A percentile compares a stretch with the other conserved stretches of the same genome.
Evolutionary conservation across 192 early-diverging fungal species (phyloP).

Genomic region (Dispira simplex): DNA sequence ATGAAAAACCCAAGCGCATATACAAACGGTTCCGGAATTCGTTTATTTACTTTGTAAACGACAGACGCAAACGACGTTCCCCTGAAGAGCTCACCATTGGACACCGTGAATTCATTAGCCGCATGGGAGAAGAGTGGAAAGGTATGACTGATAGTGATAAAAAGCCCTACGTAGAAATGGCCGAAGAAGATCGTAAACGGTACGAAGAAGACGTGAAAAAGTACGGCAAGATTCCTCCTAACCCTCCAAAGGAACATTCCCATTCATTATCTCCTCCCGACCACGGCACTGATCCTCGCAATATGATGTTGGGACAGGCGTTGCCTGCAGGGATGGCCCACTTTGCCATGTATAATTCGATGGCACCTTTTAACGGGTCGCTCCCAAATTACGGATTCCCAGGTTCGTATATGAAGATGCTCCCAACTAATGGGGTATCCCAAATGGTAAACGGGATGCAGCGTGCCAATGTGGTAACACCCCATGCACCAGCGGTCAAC

Average conservation of each 20-base stretch:
- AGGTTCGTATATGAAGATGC: slow-evolving; percentile 5
- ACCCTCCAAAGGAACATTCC: background rate
- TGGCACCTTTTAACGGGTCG: background rate
- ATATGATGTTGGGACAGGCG: background rate
- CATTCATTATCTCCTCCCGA: background rate
- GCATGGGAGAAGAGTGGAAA: slow-evolving; percentile 17
- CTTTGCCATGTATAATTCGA: background rate
- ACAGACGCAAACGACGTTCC: slow-evolving; percentile 21
- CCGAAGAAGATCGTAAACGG: slow-evolving; percentile 8
- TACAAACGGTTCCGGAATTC: slow-evolving; percentile 31
- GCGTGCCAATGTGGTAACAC: too few relatives aligned
- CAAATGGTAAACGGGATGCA: background rate
- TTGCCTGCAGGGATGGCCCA: background rate
- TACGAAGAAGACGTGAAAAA: slow-evolving; percentile 20
- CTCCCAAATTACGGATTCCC: background rate
- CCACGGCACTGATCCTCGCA: background rate
- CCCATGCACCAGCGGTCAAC: too few relatives aligned
- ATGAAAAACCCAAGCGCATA: slow-evolving; percentile 14
- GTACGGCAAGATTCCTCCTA: slow-evolving; percentile 15
- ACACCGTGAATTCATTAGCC: slow-evolving; percentile 26
- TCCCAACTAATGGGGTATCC: background rate
- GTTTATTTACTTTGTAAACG: slow-evolving; percentile 31
- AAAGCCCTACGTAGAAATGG: slow-evolving; percentile 15
- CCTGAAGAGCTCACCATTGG: slow-evolving; percentile 22
- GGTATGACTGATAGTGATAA: slow-evolving; percentile 17